Evolutionary conservation across 129 eudicot genomes (phyloP).

Genomic region (Calendula officinalis): DNA sequence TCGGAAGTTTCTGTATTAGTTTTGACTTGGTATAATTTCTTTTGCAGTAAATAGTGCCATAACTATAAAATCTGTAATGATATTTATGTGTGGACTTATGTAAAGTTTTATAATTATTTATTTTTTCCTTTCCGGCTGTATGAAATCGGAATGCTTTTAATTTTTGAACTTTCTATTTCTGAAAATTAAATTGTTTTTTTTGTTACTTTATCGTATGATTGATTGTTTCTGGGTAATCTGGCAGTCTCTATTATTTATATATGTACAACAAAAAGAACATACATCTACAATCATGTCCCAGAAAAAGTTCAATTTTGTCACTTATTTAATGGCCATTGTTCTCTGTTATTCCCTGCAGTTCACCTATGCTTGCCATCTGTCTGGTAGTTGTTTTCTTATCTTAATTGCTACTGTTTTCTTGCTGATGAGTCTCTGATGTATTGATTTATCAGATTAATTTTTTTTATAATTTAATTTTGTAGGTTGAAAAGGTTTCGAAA

Average conservation of each 20-base stretch:
- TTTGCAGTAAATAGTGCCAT: conserved; percentile 29
- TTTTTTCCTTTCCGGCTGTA: conserved; percentile 15
- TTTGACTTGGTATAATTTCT: conserved; percentile 61
- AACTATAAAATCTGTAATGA: conserved; percentile 18
- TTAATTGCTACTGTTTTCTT: conserved; percentile 23
- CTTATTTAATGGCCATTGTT: conserved; percentile 33
- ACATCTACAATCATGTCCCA: conserved; percentile 33
- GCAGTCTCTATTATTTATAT: conserved; percentile 14
- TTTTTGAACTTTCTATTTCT: conserved; percentile 13
- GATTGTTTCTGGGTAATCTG: conserved; percentile 25
- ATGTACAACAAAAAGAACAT: conserved; percentile 30
- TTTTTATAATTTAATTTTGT: conserved; percentile 38
- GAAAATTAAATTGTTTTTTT: conserved; percentile 16
- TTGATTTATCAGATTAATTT: conserved; percentile 5
- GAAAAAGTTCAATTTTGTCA: conserved; percentile 46
- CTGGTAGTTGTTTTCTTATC: conserved; percentile 25
- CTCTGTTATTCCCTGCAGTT: conserved; percentile 19
- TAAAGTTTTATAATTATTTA: conserved; percentile 11
- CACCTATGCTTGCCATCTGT: conserved; percentile 37
- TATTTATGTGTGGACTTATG: conserved; percentile 10
- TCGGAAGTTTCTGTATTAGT: conserved; percentile 40
- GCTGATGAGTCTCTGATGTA: conserved; percentile 30
- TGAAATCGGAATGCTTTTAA: conserved; percentile 19
- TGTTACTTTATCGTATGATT: conserved; percentile 21
- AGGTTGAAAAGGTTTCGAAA: conserved; percentile 72